Base-by-base conservation (phyloP, 1,284 basidiomycete species). In the Puccinia hordei region DNA sequence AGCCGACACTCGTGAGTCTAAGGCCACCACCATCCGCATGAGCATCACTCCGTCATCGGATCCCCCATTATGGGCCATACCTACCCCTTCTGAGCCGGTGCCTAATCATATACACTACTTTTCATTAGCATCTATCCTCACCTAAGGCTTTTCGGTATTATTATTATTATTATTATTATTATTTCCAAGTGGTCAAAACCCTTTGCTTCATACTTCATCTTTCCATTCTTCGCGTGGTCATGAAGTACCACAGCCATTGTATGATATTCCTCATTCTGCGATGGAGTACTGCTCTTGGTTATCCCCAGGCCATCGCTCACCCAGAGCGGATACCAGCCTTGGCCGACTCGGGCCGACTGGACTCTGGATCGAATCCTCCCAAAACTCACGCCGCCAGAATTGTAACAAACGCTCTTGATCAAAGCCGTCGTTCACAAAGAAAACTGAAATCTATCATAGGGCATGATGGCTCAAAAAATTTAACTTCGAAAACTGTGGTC, bases 1-100 rank as follows among this genome's bases (percentile, higher is more conserved):
- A 66, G 41, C 63, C 63, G 63, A 66, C 63, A 66, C 63, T 66
- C 2, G 46, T 66, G 41, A 46, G 63, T 63, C 35, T 24, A 27
- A 33, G 3, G 57, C 30, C 19, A 10, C 41, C 44, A 46, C 41
- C 63, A 44, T 66, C 38, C 46, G 33, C 63, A 66, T 44, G n/a
- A 66, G n/a, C 41, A 22, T 35, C 12, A 22, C 35, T 63, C 8
- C 2, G 6, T 46, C 22, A 66, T 33, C n/a, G n/a, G n/a, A n/a
- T 66, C 35, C 13, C 13, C 27, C 24, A 24, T 38, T 46, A 13
- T 65, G 61, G 41, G 61, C 61, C 61, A 35, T 65, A 33, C 38
- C 9, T 65, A 17, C 38, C 17, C 41, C 24, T n/a, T 17, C 41
- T 66, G 41, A 15, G n/a, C 63, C 41, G 24, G 41, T 66, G 63